Base-by-base conservation (phyloP, 148 eudicot genomes). In the Persicaria maculosa region DNA sequence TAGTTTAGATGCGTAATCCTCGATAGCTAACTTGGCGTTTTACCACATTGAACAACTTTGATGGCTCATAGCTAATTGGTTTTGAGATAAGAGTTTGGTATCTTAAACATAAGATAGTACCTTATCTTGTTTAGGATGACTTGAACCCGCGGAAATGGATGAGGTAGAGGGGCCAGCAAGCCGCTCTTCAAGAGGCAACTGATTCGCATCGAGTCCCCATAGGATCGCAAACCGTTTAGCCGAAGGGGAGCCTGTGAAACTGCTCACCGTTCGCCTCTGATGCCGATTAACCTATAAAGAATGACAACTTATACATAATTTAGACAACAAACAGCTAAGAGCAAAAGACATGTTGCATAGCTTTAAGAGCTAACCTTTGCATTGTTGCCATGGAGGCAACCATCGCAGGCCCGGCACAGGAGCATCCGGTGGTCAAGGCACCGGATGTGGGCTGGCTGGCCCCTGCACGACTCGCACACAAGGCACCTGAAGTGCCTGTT, bases 191-290 rank as follows among this genome's bases (percentile, higher is more conserved):
- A 58, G 71, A 55, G 65, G 78, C 75, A 83, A 47, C 19, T 76
- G 78, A 72, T 75, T 72, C 64, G 78, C 69, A 53, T 79, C 79
- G 72, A 85, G 83, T 6, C 91, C 97, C 90, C 89, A 91, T 62
- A 89, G 78, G 12, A 77, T 73, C 4, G 89, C 91, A 59, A 91
- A 87, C 50, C 87, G 88, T 72, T 76, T 82, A 48, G 93, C 89
- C 11, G 91, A 85, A 76, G 96, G 96, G 73, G 87, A 85, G 9
- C 96, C 96, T 5, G 85, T 69, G 62, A 80, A 91, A 77, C 87
- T 80, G 44, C 74, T 70, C 7, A 91, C 79, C 72, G 77, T 76
- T 55, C 71, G 68, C 74, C 77, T 91, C 75, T 79, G 82, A 79
- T 88, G 97, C 57, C 78, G 77, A 48, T 61, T 47, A 47, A n/a